Conservation (phyloP, 225 moss, liverwort and hornwort species). For the Lunularia cruciata region DNA sequence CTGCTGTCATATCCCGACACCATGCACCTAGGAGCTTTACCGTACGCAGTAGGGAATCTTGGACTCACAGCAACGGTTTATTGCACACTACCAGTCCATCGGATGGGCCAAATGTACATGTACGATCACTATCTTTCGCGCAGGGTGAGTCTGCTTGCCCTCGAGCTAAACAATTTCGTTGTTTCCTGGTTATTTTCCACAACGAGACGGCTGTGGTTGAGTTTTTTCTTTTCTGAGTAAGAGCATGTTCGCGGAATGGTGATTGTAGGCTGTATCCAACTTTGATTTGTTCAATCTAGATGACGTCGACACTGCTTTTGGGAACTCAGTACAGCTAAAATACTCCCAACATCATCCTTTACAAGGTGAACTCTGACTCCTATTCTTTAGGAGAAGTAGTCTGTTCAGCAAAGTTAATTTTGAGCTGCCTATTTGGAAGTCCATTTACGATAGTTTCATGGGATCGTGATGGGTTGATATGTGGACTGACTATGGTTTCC, state of each 20-base stretch:
- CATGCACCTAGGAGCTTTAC: conserved; percentile 89
- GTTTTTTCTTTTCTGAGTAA: too few relatives aligned
- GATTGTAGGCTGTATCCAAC: conserved; percentile 85
- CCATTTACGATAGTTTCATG: too few relatives aligned
- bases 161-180: neutral
- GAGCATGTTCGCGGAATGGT: too few relatives aligned
- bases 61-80: conserved; percentile 93
- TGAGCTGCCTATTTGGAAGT: too few relatives aligned
- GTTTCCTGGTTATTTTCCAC: neutral
- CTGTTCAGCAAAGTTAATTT: too few relatives aligned
- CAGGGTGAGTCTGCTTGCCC: conserved; percentile 60
- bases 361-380: conserved; percentile 45
- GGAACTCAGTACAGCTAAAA: conserved; percentile 86
- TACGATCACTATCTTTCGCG: conserved; percentile 97
- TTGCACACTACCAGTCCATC: conserved; percentile 97
- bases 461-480: too few relatives aligned
- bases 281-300: conserved; percentile 96
- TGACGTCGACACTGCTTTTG: conserved; percentile 91
- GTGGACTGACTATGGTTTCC: too few relatives aligned
- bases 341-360: conserved; percentile 89
- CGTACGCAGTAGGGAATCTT: conserved; percentile 93
- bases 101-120: conserved; percentile 99
- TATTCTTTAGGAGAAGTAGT: too few relatives aligned
- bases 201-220: neutral
- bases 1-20: conserved; percentile 94